phyloP scores from a whole-genome alignment of 1,284 basidiomycete species.

The Coniophora puteana region DNA sequence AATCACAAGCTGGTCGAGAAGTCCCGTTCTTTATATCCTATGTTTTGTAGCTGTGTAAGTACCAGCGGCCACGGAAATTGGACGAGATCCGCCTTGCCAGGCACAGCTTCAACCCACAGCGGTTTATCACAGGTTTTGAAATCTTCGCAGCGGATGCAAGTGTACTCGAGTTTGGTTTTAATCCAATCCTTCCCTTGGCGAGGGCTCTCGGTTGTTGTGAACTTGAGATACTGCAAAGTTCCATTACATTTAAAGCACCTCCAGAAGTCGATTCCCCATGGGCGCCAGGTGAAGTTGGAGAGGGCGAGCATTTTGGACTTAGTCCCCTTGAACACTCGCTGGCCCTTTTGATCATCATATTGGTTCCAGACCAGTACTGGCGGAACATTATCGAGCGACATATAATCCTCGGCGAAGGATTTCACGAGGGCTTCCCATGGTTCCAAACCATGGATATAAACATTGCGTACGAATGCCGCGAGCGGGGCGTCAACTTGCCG shows the following conservation, averaged over 20 bases:
- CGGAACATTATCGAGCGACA: not conserved
- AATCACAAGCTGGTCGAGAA: too few relatives aligned
- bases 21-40: too few relatives aligned
- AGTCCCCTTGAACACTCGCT: not conserved
- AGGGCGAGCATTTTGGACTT: not conserved
- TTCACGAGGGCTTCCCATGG: not conserved
- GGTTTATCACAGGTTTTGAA: too few relatives aligned
- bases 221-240: slow-evolving; percentile 1
- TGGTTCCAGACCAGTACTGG: not conserved
- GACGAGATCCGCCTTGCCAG: too few relatives aligned
- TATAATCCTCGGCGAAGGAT: not conserved
- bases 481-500: not conserved
- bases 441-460: not conserved
- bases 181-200: too few relatives aligned
- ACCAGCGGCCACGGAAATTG: too few relatives aligned
- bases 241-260: not conserved
- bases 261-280: slow-evolving; percentile 2
- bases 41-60: too few relatives aligned
- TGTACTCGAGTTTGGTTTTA: too few relatives aligned
- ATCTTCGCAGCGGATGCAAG: too few relatives aligned
- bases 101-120: too few relatives aligned
- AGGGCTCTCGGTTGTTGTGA: too few relatives aligned
- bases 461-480: not conserved
- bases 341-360: not conserved
- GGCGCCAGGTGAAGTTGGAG: not conserved